A percentile compares a stretch with the other conserved stretches of the same genome.
phyloP scores from a whole-genome alignment of 2,329 filamentous ascomycete genomes.

The Zalaria sp. region DNA sequence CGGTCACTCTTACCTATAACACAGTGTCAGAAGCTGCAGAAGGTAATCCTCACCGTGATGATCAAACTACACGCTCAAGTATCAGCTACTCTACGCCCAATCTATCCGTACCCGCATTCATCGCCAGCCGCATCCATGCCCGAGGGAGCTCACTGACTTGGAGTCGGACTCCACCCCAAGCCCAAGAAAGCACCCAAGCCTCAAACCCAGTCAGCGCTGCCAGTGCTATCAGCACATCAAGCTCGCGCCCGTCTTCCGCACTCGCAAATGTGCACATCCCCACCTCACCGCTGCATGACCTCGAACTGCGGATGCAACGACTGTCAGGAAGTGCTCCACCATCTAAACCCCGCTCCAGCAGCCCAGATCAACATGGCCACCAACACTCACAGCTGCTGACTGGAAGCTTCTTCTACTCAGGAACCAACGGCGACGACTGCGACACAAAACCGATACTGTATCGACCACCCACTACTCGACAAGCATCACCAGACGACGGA shows the following conservation, averaged over 20 bases:
- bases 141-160: slow-evolving; percentile 10
- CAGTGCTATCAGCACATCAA: slow-evolving; percentile 5
- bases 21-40: too few relatives aligned
- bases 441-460: neutral
- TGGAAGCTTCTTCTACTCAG: slow-evolving; percentile 1
- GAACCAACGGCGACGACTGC: neutral
- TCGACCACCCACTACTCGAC: neutral
- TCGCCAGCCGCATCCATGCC: slow-evolving; percentile 2
- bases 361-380: neutral
- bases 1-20: too few relatives aligned
- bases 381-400: slow-evolving; percentile 1
- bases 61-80: slow-evolving; percentile 6
- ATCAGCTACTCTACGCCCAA: slow-evolving; percentile 12
- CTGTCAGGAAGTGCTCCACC: slow-evolving; percentile 7
- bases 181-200: neutral
- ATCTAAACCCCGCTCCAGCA: neutral
- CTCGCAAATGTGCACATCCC: slow-evolving; percentile 10
- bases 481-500: neutral
- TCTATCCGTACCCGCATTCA: slow-evolving; percentile 4
- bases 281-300: slow-evolving; percentile 17
- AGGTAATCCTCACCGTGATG: neutral
- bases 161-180: slow-evolving; percentile 1
- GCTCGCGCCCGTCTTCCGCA: slow-evolving; percentile 2
- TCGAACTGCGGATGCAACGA: slow-evolving; percentile 15
- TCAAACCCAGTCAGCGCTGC: slow-evolving; percentile 9